These are phyloP conservation scores for Ilex aquifolium DNA, from an alignment of 257 asterid species.

Conservation along the genomic window DNA sequence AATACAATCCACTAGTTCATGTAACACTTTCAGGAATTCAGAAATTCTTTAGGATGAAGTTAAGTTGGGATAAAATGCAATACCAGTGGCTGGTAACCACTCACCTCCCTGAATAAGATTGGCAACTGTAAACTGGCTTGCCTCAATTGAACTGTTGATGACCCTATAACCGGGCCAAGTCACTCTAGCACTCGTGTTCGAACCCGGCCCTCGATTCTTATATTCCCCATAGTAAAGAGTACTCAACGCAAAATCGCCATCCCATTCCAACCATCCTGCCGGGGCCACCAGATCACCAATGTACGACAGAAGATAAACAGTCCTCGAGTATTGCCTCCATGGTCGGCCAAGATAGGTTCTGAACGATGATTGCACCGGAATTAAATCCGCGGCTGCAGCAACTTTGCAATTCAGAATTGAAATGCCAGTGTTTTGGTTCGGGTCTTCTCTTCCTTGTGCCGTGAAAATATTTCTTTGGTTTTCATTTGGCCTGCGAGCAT, in stretches of 20 bases:
- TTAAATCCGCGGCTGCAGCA: slow-evolving; percentile 74
- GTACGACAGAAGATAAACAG: slow-evolving; percentile 50
- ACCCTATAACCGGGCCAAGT: slow-evolving; percentile 83
- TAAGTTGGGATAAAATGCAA: slow-evolving; percentile 63
- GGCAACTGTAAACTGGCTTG: slow-evolving; percentile 60
- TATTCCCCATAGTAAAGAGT: slow-evolving; percentile 87
- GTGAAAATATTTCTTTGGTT: slow-evolving; percentile 84
- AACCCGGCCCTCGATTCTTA: slow-evolving; percentile 79
- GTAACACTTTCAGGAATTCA: no score
- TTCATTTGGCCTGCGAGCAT: slow-evolving; percentile 69
- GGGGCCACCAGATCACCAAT: slow-evolving; percentile 59
- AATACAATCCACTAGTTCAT: no score
- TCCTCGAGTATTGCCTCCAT: slow-evolving; percentile 74
- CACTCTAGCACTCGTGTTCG: slow-evolving; percentile 69
- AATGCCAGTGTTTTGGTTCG: slow-evolving; percentile 93
- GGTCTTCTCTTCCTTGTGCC: slow-evolving; percentile 93
- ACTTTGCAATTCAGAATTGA: slow-evolving; percentile 67
- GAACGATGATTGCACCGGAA: slow-evolving; percentile 65
- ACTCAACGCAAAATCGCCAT: slow-evolving; percentile 43
- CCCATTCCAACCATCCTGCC: slow-evolving; percentile 79
- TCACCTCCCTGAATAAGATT: slow-evolving; percentile 61
- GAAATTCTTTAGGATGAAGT: slow-evolving; percentile 28
- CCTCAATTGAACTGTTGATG: slow-evolving; percentile 49
- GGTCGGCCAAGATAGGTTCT: slow-evolving; percentile 74
- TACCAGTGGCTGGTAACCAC: slow-evolving; percentile 51